These are phyloP conservation scores for Lactarius hatsudake DNA, from an alignment of 768 basidiomycete species.

Conservation along the genomic window DNA sequence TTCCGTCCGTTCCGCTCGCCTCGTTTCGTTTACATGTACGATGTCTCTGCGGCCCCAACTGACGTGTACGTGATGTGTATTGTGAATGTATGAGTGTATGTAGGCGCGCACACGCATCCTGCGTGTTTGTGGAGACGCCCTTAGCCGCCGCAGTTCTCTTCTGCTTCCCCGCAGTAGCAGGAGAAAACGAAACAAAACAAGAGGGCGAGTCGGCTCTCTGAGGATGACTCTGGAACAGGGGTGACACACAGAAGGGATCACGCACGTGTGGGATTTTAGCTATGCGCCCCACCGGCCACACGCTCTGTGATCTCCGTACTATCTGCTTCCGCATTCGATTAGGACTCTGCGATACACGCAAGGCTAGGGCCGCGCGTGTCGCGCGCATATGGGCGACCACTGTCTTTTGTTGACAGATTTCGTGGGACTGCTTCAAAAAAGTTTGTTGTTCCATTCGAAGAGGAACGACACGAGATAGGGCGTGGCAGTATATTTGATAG, in stretches of 20 bases:
- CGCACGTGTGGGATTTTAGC: not conserved
- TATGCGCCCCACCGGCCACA: slow-evolving; percentile 3
- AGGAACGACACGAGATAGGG: not conserved
- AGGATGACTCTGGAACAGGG: not conserved
- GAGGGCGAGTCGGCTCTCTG: not conserved
- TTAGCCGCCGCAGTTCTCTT: not conserved
- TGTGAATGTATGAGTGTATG: not conserved
- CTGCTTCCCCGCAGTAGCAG: not conserved
- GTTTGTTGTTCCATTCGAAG: not conserved
- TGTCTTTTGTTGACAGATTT: not conserved
- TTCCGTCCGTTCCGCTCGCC: not conserved
- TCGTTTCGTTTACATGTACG: not conserved
- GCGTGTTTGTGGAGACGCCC: not conserved
- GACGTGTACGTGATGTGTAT: not conserved
- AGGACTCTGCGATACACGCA: not conserved
- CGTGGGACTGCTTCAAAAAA: not conserved
- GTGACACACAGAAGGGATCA: not conserved
- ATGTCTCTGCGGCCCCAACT: not conserved
- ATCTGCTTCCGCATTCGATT: not conserved
- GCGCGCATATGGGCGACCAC: not conserved
- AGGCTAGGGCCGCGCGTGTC: not conserved
- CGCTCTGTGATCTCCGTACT: not conserved
- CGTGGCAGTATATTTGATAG: not conserved
- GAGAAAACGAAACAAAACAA: not conserved
- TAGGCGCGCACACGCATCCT: not conserved